A percentile compares a stretch with the other conserved stretches of the same genome.
These are phyloP conservation scores for Globisporangium heterothallicum DNA, from an alignment of 352 stramenopile genomes.

Conservation along the genomic window DNA sequence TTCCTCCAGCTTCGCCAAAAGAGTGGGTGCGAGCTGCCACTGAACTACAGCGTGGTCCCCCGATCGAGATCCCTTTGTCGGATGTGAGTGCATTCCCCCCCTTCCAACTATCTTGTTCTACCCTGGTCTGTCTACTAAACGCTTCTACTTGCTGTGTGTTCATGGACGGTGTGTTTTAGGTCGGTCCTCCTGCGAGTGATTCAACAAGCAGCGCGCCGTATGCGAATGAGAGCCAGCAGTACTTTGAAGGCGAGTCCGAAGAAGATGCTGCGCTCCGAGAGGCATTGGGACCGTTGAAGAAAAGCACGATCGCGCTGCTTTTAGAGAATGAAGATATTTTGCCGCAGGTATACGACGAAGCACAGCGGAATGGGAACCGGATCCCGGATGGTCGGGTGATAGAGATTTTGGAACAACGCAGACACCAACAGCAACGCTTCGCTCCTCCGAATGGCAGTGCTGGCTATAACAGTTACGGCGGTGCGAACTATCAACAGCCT, in stretches of 20 bases:
- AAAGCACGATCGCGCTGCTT: conserved; percentile 65
- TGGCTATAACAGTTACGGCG: conserved; percentile 22
- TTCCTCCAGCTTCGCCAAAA: conserved; percentile 68
- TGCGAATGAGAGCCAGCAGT: conserved; percentile 2
- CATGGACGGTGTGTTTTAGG: too few species aligned
- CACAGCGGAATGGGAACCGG: conserved; percentile 66
- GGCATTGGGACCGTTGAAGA: conserved; percentile 60
- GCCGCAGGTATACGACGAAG: conserved; percentile 74
- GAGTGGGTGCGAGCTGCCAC: conserved; percentile 64
- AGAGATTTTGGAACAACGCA: conserved; percentile 71
- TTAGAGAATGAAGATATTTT: conserved; percentile 72
- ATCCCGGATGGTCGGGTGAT: conserved; percentile 72
- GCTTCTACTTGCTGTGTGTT: too few species aligned
- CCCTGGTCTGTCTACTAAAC: too few species aligned
- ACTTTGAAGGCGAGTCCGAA: conserved; percentile 30
- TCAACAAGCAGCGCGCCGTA: not conserved
- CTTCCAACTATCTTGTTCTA: too few species aligned
- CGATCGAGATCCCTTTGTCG: conserved; percentile 60
- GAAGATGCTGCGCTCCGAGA: conserved; percentile 59
- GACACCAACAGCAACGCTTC: conserved; percentile 29
- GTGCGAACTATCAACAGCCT: conserved; percentile 15
- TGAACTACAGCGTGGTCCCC: conserved; percentile 48
- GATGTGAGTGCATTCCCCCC: conserved; percentile 34
- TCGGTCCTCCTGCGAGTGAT: conserved; percentile 6
- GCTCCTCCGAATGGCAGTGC: conserved; percentile 26